Evolutionary conservation across 352 stramenopile species (phyloP).

Genomic region (Globisporangium cystogenes): DNA sequence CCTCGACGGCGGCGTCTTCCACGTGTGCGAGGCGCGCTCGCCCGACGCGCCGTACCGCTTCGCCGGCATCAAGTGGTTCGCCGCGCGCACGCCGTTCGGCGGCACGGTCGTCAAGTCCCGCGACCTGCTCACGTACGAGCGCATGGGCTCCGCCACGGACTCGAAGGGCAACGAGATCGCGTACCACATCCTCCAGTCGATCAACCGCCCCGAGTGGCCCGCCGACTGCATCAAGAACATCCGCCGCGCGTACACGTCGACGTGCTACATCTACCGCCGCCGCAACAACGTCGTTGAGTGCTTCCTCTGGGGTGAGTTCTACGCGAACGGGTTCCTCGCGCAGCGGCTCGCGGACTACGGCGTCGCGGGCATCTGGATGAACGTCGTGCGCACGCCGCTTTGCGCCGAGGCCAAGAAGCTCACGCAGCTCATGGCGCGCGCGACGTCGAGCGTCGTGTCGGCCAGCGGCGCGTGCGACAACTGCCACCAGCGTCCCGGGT

Average conservation of each 20-base stretch:
- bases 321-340: conserved; percentile 19
- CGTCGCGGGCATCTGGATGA: conserved; percentile 17
- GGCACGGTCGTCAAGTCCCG: conserved; percentile 17
- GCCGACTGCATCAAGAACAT: conserved; percentile 20
- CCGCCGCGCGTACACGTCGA: conserved; percentile 29
- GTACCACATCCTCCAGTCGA: conserved; percentile 19
- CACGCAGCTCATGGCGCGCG: conserved; percentile 10
- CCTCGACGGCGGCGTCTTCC: conserved; percentile 24
- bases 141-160: conserved; percentile 9
- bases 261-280: conserved; percentile 35
- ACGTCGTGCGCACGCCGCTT: conserved; percentile 15
- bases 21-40: conserved; percentile 23
- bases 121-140: conserved; percentile 27
- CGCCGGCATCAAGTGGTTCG: conserved; percentile 47
- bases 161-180: conserved; percentile 11
- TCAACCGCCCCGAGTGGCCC: conserved; percentile 15
- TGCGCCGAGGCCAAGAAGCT: conserved; percentile 10
- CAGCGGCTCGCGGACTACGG: conserved; percentile 14
- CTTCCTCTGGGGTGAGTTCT: conserved; percentile 33
- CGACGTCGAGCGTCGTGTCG: conserved; percentile 5
- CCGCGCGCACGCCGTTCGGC: conserved; percentile 21
- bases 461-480: conserved; percentile 23
- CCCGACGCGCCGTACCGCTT: conserved; percentile 32
- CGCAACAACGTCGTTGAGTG: conserved; percentile 29
- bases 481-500: conserved; percentile 15